phyloP scores from a whole-genome alignment of 768 basidiomycete species.

The Mycena floridula region DNA sequence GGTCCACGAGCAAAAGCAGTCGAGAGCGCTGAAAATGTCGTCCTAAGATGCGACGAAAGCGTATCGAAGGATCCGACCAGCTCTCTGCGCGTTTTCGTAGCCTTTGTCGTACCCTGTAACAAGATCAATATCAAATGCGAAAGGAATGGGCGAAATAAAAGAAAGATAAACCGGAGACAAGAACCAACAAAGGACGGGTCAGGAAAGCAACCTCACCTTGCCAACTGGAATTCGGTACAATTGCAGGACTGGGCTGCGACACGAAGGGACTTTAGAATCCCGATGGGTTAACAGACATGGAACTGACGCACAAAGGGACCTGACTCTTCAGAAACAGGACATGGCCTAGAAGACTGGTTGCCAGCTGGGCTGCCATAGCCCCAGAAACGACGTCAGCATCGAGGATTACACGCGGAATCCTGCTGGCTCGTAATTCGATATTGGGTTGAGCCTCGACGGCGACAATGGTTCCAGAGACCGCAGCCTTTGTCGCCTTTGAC shows the following conservation, averaged over 20 bases:
- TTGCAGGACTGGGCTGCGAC: constrained; percentile 57
- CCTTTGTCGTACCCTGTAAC: constrained; percentile 18
- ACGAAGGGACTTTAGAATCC: not conserved
- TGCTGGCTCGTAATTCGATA: too few relatives aligned
- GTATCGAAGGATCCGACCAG: constrained; percentile 63
- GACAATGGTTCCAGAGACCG: too few relatives aligned
- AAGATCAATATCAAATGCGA: not conserved
- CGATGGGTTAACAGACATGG: not conserved
- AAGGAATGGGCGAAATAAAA: too few relatives aligned
- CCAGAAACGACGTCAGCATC: constrained; percentile 49
- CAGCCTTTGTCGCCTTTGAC: too few relatives aligned
- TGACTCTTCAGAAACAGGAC: constrained; percentile 75
- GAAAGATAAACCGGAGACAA: too few relatives aligned
- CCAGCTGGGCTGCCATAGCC: constrained; percentile 56
- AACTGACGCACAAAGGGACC: constrained; percentile 63
- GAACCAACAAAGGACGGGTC: too few relatives aligned
- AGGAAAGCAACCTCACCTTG: constrained; percentile 26
- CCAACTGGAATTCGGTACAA: constrained; percentile 46
- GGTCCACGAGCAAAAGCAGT: constrained; percentile 59
- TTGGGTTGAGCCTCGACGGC: too few relatives aligned
- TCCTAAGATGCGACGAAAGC: constrained; percentile 64
- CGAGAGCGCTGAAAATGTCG: constrained; percentile 69
- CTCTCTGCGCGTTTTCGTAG: constrained; percentile 52
- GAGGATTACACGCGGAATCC: constrained; percentile 37
- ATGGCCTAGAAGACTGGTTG: constrained; percentile 58